Conservation (phyloP, 2,329 filamentous ascomycete genomes). For the Aspergillus vadensis region DNA sequence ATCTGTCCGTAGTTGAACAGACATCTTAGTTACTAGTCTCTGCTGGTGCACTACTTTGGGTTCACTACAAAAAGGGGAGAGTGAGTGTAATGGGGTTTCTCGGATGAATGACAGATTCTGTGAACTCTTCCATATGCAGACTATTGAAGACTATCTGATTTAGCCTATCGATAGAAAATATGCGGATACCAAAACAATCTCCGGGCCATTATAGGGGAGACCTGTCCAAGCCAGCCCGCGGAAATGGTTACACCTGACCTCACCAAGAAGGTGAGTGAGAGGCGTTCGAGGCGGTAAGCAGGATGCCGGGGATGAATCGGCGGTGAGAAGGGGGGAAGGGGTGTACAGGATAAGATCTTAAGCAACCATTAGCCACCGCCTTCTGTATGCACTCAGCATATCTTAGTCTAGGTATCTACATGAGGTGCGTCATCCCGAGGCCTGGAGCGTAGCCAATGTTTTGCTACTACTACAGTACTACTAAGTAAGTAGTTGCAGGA, state of each 20-base stretch:
- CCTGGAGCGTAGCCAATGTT: not conserved
- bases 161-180: not conserved
- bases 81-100: not conserved
- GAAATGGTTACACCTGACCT: not conserved
- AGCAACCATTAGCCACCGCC: not conserved
- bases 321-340: not conserved
- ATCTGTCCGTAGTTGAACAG: too few relatives aligned
- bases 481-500: not conserved
- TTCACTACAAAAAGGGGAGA: too few relatives aligned
- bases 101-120: not conserved
- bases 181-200: not conserved
- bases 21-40: not conserved
- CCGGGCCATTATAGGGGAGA: not conserved
- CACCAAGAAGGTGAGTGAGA: too few relatives aligned
- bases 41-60: not conserved
- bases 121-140: not conserved
- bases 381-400: not conserved
- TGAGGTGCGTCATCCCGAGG: not conserved
- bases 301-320: not conserved
- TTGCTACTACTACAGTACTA: not conserved
- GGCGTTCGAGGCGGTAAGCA: not conserved
- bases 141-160: not conserved
- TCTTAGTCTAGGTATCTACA: too few relatives aligned
- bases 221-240: not conserved
- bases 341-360: constrained; percentile 1